Base-by-base conservation (phyloP, 1,284 basidiomycete species). In the Austroboletus niveus region DNA sequence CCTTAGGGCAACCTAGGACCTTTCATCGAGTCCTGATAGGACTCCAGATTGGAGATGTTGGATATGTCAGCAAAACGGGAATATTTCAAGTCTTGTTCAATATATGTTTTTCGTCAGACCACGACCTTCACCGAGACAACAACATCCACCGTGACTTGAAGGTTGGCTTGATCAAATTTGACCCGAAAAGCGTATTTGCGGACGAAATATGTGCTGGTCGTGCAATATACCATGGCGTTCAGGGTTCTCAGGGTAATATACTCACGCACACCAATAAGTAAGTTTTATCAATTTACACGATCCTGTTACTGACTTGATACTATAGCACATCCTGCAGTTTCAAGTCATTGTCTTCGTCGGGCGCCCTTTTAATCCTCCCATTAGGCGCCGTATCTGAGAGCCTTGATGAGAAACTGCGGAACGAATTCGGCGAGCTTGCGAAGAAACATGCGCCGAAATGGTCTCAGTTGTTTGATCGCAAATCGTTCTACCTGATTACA, bases 21-120 rank as follows among this genome's bases (percentile, higher is more conserved):
- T n/a, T n/a, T n/a, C n/a, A n/a, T n/a, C n/a, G n/a, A n/a, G n/a
- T n/a, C n/a, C n/a, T n/a, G n/a, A n/a, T n/a, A n/a, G 52, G 52
- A 9, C 39, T 53, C 20, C 48, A 53, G 42, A 42, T 53, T 35
- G 51, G 48, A 30, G 52, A 53, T 12, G 41, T 53, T 20, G 52
- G 52, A 12, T 50, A 36, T 17, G 44, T 53, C n/a, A n/a, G 8
- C 20, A 3, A 3, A 1, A 11, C 29, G 17, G 48, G 52, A 15
- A 12, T 3, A 12, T 50, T 51, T 35, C 24, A 38, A 8, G 42
- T 53, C n/a, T 12, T 42, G 7, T 48, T 47, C 20, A 54, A 54
- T 29, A 34, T 51, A 36, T 51, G 35, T 20, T n/a, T 40, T 15
- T 10, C 35, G 10, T 14, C 9, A 10, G 20, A 51, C 14, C 41